Conservation (phyloP, 208 protist genomes). For the Wallacemonas sp. region DNA sequence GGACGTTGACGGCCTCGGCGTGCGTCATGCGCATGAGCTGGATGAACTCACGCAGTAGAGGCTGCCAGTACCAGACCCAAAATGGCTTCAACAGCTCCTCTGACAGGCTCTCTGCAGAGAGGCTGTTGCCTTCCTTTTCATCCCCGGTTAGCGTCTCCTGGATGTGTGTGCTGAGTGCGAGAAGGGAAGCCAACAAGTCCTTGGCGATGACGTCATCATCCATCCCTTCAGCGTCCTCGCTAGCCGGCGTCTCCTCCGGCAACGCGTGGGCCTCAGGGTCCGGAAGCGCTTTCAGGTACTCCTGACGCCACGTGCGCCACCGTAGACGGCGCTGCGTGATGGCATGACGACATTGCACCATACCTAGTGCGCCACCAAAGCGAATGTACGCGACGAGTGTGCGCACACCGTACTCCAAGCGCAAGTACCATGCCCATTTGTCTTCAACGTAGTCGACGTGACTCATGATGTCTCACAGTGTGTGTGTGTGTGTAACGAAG, state of each 20-base stretch:
- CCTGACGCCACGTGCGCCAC: background rate
- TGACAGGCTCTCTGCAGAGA: too few relatives aligned
- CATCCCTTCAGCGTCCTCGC: background rate
- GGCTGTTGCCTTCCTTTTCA: too few relatives aligned
- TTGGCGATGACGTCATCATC: background rate
- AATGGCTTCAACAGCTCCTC: background rate
- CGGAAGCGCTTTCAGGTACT: background rate
- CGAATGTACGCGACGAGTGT: conserved; percentile 48
- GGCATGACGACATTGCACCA: conserved; percentile 29
- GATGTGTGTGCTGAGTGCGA: background rate
- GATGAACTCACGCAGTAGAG: conserved; percentile 30
- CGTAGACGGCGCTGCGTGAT: conserved; percentile 4
- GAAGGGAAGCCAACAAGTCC: background rate
- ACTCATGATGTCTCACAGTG: conserved; percentile 20
- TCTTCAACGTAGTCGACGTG: conserved; percentile 35
- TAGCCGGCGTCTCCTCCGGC: too few relatives aligned
- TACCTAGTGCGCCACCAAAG: conserved; percentile 39
- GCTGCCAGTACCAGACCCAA: background rate
- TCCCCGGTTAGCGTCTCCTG: too few relatives aligned
- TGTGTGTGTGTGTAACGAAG: too few relatives aligned
- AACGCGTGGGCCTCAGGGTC: background rate
- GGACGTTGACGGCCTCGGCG: conserved; percentile 38
- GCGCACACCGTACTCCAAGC: conserved; percentile 34
- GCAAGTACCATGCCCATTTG: conserved; percentile 38
- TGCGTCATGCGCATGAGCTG: conserved; percentile 42